Evolutionary conservation across 768 basidiomycete genomes (phyloP).

Genomic region (Cystobasidium onofrii): DNA sequence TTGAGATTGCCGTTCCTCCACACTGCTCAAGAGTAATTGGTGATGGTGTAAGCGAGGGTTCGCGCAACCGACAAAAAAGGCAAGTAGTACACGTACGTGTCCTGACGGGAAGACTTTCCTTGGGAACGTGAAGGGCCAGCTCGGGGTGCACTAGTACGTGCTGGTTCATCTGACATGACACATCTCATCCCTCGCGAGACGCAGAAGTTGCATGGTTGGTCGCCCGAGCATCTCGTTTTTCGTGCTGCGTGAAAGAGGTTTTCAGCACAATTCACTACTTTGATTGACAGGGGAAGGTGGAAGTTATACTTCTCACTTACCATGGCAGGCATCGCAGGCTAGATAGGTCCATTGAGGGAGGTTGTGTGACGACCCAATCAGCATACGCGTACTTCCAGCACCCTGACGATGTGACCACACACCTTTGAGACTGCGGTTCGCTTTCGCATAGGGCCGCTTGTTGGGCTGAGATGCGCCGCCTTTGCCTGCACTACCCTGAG

Average conservation of each 20-base stretch:
- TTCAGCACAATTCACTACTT: no score
- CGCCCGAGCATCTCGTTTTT: background rate
- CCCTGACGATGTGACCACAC: background rate
- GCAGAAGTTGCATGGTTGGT: slow-evolving; percentile 3
- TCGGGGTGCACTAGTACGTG: background rate
- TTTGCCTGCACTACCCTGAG: background rate
- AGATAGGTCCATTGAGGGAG: background rate
- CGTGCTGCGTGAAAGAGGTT: background rate
- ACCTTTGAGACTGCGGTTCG: background rate
- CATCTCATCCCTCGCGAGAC: background rate
- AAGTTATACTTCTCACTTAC: background rate
- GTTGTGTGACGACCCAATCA: background rate
- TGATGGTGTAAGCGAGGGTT: background rate
- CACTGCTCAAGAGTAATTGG: background rate
- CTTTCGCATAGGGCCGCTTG: background rate
- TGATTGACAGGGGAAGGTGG: no score
- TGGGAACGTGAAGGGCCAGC: background rate
- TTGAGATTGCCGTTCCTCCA: background rate
- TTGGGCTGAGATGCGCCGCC: background rate
- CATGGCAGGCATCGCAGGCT: background rate
- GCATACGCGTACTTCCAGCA: background rate
- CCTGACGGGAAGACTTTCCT: background rate
- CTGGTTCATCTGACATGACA: background rate
- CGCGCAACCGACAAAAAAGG: background rate
- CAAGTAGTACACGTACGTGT: background rate